Base-by-base conservation (phyloP, 129 eudicot species). In the Cynara cardunculus region DNA sequence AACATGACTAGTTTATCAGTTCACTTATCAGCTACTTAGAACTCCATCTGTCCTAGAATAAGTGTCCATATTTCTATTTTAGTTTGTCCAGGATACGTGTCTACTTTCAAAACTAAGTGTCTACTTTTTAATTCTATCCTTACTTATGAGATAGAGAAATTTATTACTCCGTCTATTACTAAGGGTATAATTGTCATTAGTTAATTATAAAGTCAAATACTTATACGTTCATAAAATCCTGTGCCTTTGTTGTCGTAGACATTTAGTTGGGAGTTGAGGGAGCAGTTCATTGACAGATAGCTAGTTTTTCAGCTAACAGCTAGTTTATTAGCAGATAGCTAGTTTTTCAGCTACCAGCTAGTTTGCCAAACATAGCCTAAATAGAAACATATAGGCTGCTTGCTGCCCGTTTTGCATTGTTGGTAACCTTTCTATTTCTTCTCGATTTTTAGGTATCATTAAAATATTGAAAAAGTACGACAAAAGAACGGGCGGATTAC, bases 401-500 rank as follows among this genome's bases (percentile, higher is more conserved):
- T 14, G 19, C 16, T 19, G 37, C 41, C 66, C 34, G 0, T 69
- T 69, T 19, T 64, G 7, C 49, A 21, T n/a, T 12, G 4, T 71
- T 70, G 65, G 25, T 49, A 31, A 70, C 53, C 44, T 64, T 76
- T 72, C 8, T 62, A 27, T 61, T 56, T 68, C 75, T 72, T 80
- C 25, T 41, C 10, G 16, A 13, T 71, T 76, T 75, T 37, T 79
- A 95, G 99, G 99, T 44, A 87, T 95, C 25, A 84, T 88, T 16
- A 95, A 95, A 73, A 95, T 95, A 70, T 35, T 95, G 87, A 95
- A 95, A 82, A 95, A 95, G 78, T 93, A 90, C 69, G 99, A 95
- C 78, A 95, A 95, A 85, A 82, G 97, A 85, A 95, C 97, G 0
- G 99, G 99, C 49, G 94, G 87, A 71, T 71, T 89, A 56, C 82